These are phyloP conservation scores for Coniferiporia sulphurascens DNA, from an alignment of 1,284 basidiomycete species.

Conservation along the genomic window DNA sequence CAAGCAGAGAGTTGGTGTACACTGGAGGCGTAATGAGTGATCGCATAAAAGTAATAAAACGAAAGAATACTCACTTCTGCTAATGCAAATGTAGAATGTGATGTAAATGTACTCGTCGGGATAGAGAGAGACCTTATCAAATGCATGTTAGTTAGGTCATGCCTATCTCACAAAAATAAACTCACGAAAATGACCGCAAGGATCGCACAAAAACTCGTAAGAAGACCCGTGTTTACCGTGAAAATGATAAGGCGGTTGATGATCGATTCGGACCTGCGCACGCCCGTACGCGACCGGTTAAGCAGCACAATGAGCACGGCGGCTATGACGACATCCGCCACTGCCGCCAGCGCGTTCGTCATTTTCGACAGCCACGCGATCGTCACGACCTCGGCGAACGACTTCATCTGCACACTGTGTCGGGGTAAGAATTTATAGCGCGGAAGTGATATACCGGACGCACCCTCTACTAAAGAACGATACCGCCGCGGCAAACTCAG, in stretches of 20 bases:
- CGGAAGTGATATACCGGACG: background rate
- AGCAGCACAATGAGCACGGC: constrained; percentile 16
- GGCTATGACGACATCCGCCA: constrained; percentile 17
- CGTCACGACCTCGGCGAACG: background rate
- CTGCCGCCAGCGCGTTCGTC: constrained; percentile 12
- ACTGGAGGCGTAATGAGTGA: background rate
- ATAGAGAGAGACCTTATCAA: constrained; percentile 4
- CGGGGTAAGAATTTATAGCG: background rate
- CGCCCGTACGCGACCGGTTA: constrained; percentile 16
- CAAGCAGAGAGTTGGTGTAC: constrained; percentile 13
- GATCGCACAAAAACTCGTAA: constrained; percentile 17
- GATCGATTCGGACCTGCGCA: constrained; percentile 17
- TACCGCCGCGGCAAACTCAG: constrained; percentile 5
- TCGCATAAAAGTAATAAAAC: background rate
- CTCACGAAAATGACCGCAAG: constrained; percentile 14
- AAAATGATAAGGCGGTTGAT: constrained; percentile 18
- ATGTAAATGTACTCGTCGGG: constrained; percentile 16
- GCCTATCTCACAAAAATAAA: background rate
- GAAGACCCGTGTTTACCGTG: constrained; percentile 17
- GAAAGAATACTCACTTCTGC: constrained; percentile 10
- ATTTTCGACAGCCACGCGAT: constrained; percentile 11
- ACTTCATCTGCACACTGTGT: background rate
- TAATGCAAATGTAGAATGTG: constrained; percentile 11
- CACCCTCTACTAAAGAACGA: constrained; percentile 6
- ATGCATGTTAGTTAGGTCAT: background rate